These are phyloP conservation scores for Setaria viridis DNA, from an alignment of 202 grass and related monocot genomes.

Conservation along the genomic window DNA sequence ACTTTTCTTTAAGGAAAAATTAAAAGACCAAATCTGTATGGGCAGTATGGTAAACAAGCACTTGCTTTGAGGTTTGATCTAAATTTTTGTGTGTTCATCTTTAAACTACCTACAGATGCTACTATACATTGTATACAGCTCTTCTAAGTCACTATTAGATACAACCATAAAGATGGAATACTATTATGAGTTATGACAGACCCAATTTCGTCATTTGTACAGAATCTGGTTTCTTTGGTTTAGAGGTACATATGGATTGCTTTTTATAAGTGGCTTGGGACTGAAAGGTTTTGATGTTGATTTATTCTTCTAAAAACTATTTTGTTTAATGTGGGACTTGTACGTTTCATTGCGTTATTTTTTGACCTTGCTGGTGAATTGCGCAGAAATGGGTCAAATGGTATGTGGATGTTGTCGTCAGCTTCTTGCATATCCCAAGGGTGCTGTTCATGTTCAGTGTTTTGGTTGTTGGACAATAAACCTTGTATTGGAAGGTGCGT, in stretches of 20 bases:
- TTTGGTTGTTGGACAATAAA: slow-evolving; percentile 66
- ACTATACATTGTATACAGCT: slow-evolving; percentile 1
- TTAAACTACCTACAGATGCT: not conserved
- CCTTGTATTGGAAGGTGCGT: slow-evolving; percentile 73
- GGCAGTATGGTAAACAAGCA: slow-evolving; percentile 6
- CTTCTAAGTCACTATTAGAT: slow-evolving; percentile 24
- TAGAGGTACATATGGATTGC: too few species aligned
- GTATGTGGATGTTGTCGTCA: slow-evolving; percentile 66
- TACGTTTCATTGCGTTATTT: slow-evolving; percentile 7
- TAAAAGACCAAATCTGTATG: not conserved
- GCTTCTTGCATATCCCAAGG: slow-evolving; percentile 69
- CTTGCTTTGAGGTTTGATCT: slow-evolving; percentile 22
- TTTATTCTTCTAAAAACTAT: not conserved
- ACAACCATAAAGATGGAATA: not conserved
- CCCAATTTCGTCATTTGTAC: too few species aligned
- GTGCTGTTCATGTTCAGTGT: slow-evolving; percentile 67
- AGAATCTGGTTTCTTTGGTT: too few species aligned
- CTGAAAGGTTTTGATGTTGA: too few species aligned
- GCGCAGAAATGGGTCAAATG: slow-evolving; percentile 79
- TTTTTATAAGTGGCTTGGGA: too few species aligned
- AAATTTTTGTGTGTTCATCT: slow-evolving; percentile 25
- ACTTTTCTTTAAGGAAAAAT: slow-evolving; percentile 3
- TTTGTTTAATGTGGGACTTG: not conserved
- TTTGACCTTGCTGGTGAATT: slow-evolving; percentile 35
- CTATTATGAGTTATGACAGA: too few species aligned